Conservation (phyloP, 2,329 filamentous ascomycete species). For the Coniella vitis region DNA sequence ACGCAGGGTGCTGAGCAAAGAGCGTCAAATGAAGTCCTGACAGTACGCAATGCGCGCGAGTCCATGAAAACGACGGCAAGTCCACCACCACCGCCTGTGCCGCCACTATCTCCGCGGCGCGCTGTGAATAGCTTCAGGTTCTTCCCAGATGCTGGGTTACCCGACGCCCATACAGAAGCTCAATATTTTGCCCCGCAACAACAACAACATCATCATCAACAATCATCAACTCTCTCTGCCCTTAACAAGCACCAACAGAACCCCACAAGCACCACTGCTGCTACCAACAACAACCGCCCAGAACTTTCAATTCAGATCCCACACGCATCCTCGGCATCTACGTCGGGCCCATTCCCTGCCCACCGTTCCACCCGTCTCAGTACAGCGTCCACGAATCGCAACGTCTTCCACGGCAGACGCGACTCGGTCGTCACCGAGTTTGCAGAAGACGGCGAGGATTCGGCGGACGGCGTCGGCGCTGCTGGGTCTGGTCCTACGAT, state of each 20-base stretch:
- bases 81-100: conserved; percentile 3
- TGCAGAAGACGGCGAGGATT: conserved; percentile 40
- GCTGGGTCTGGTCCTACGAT: no score
- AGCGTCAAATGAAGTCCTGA: conserved; percentile 15
- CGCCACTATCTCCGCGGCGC: conserved; percentile 9
- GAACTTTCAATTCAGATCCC: conserved; percentile 8
- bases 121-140: conserved; percentile 10
- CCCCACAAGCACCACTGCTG: background rate
- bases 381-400: conserved; percentile 7
- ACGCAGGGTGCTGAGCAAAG: background rate
- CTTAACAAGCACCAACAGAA: background rate
- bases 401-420: conserved; percentile 20
- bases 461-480: conserved; percentile 20
- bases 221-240: background rate
- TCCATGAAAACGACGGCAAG: background rate
- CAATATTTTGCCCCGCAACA: background rate
- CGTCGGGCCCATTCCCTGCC: conserved; percentile 30
- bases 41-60: background rate
- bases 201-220: background rate
- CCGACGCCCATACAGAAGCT: background rate
- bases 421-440: conserved; percentile 46
- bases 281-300: conserved; percentile 16
- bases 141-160: background rate
- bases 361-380: conserved; percentile 3
- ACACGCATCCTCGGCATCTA: conserved; percentile 37